These are phyloP conservation scores for Chenopodium suecicum DNA, from an alignment of 148 eudicot genomes.

Conservation along the genomic window DNA sequence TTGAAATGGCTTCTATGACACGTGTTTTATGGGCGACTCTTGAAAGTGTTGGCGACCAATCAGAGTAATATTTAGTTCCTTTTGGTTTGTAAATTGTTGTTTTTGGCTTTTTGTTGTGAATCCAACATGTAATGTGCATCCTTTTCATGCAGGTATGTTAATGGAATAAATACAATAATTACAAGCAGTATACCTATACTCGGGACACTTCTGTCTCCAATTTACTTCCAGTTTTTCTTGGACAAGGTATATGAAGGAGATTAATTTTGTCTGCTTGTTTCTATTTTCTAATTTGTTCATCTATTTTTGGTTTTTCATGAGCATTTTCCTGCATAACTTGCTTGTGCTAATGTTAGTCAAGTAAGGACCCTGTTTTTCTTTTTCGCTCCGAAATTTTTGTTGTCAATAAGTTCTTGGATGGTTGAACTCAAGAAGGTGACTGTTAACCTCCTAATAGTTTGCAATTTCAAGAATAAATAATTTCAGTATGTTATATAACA, in stretches of 20 bases:
- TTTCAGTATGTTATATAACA: background rate
- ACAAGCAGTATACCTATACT: conserved; percentile 78
- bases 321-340: background rate
- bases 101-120: conserved; percentile 1
- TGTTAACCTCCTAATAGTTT: background rate
- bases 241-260: conserved; percentile 64
- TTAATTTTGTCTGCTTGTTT: background rate
- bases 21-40: conserved; percentile 95
- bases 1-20: conserved; percentile 98
- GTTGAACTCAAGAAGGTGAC: background rate
- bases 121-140: conserved; percentile 17
- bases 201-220: conserved; percentile 82
- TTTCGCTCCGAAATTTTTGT: background rate
- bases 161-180: conserved; percentile 73
- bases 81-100: background rate
- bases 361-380: background rate
- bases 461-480: background rate
- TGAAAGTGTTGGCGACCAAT: conserved; percentile 99
- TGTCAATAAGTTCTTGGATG: background rate
- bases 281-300: background rate
- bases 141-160: conserved; percentile 73
- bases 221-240: conserved; percentile 93
- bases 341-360: background rate
- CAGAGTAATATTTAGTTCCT: conserved; percentile 57
- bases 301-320: conserved; percentile 9